Evolutionary conservation across 2,329 filamentous ascomycete genomes (phyloP), one percentile per base, ranked within the genome.

Genomic region (Diplodia scrobiculata): DNA sequence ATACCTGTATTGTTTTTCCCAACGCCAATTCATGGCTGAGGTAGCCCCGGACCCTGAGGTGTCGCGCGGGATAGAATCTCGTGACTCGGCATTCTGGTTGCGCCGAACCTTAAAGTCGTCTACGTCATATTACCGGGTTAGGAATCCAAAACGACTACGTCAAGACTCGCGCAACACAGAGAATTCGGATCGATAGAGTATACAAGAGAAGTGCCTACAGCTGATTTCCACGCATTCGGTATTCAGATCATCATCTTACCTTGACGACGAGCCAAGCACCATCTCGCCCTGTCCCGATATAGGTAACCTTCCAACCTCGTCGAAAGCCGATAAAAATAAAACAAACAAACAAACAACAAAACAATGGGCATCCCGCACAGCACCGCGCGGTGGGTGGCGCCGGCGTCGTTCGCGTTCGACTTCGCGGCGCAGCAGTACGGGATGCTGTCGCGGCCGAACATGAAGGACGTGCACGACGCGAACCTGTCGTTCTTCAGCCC

Each of bases 391-490:
- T 83, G 80, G 71, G 76, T 86, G 19, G 84, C 84, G 38, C 84
- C 85, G 0, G 73, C 80, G 17, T 83, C 83, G 25, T 87, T 87
- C 74, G 60, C 79, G 19, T 82, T 83, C 73, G 83, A 87, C 75
- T 86, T 87, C 70, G 82, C 81, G 2, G 80, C 83, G 1, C 85
- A 87, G 72, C 83, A 84, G 72, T 87, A 87, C 74, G 85, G 84
- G 73, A 82, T 87, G 73, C 79, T 84, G 36, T 81, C 81, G 41
- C 78, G 73, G 0, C 85, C 85, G 0, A 86, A 83, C 68, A 87
- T 87, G 85, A 82, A 86, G 69, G 82, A 86, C 59, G 78, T 87
- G 36, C 84, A 87, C 72, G 81, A 87, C 70, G 75, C 75, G 36
- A 86, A 87, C 71, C 75, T 86, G 5, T 85, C 84, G 1, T 87